These are phyloP conservation scores for Cubamyces sp. DNA, from an alignment of 768 basidiomycete genomes.

Conservation along the genomic window DNA sequence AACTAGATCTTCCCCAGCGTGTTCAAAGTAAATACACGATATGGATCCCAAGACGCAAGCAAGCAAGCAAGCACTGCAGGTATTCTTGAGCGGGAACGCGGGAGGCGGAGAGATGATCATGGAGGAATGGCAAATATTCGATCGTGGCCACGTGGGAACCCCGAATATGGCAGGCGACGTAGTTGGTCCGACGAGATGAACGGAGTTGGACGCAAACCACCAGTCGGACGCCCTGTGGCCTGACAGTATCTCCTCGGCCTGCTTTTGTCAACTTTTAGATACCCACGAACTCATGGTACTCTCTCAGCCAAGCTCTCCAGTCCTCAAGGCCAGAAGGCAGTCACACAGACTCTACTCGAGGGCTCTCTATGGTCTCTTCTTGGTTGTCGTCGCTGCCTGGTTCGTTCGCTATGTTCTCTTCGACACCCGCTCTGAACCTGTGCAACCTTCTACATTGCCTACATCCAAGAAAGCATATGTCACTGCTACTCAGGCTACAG, in stretches of 20 bases:
- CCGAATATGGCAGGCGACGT: conserved; percentile 1
- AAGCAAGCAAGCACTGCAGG: too few species aligned
- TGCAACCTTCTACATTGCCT: too few species aligned
- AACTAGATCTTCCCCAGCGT: too few species aligned
- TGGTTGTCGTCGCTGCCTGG: conserved; percentile 4
- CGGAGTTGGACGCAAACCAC: neutral
- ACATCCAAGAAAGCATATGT: too few species aligned
- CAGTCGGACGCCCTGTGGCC: neutral
- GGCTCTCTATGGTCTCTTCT: conserved; percentile 4
- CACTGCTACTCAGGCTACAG: too few species aligned
- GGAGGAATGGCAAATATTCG: neutral
- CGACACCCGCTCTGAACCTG: too few species aligned
- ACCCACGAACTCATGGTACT: neutral
- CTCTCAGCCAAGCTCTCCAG: conserved; percentile 24
- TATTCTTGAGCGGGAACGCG: too few species aligned
- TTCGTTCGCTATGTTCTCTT: neutral
- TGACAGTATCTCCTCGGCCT: neutral
- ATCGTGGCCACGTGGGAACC: conserved; percentile 3
- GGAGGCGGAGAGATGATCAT: too few species aligned
- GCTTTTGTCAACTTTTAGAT: too few species aligned
- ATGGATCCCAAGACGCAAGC: too few species aligned
- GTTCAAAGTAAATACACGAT: neutral
- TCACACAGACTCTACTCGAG: conserved; percentile 7
- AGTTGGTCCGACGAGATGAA: neutral
- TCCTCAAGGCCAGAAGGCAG: conserved; percentile 20